Evolutionary conservation across 208 protist genomes (phyloP), one percentile per base, ranked within the genome.

Genomic region (Trypanosoma grayi): DNA sequence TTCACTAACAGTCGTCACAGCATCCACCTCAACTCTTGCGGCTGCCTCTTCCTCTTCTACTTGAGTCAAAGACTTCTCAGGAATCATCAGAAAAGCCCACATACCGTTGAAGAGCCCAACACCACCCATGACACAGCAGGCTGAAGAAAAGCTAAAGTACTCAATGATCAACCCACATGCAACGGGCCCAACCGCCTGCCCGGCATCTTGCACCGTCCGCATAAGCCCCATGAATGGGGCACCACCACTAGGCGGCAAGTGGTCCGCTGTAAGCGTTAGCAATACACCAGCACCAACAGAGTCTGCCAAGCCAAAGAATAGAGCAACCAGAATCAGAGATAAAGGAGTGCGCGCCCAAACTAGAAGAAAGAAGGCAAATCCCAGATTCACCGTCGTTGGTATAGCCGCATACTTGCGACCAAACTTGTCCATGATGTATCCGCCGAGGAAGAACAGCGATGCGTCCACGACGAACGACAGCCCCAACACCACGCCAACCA

Each of bases 191-290:
- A 84, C 36, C 14, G 90, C 73, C 54, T 94, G 82, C 27, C 83
- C 84, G 8, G 79, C 20, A 58, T 94, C 82, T 47, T 88, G 69
- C 24, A 91, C 33, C 10, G 75, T 92, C 10, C 78, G 79, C 71
- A 94, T 85, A 46, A 94, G 79, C 16, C 80, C 87, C 54, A 92
- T 87, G 60, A 92, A 94, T 13, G 74, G 74, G 0, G 79, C 79
- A 27, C 75, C 77, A 46, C 83, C 75, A 7, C 53, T 46, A 24
- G 65, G 62, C 25, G 87, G 81, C 8, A 82, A 78, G 16, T 77
- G 68, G 41, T 92, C 81, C 0, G 83, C 82, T 2, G 71, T 89
- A 45, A 91, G 63, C 13, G 79, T 88, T 79, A 94, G 85, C 47
- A 87, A 30, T 25, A 94, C 55, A 2, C 81, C 87, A 57, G 71